A percentile compares a stretch with the other conserved stretches of the same genome.
Evolutionary conservation across 129 eudicot species (phyloP).

Genomic region (Tagetes patula): DNA sequence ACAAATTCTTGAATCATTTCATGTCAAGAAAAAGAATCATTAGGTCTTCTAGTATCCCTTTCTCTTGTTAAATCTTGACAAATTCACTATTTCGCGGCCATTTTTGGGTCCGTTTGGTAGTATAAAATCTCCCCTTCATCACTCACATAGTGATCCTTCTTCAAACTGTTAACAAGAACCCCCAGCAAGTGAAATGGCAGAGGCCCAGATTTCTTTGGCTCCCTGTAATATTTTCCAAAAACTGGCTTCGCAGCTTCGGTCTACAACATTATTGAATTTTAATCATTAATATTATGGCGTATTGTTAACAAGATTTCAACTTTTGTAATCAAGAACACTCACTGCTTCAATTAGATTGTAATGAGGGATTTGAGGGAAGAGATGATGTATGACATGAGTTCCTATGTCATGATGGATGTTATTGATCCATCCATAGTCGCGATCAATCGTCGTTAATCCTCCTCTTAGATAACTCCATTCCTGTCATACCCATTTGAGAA

Average conservation of each 20-base stretch:
- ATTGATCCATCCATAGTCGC: constrained; percentile 96
- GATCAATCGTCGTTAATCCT: constrained; percentile 90
- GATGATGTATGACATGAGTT: constrained; percentile 94
- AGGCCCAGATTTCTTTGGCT: constrained; percentile 76
- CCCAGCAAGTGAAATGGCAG: constrained; percentile 72
- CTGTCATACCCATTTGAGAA: constrained; percentile 35
- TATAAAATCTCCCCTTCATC: constrained; percentile 81
- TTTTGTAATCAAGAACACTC: constrained; percentile 12
- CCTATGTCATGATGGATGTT: constrained; percentile 98
- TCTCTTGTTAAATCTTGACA: constrained; percentile 23
- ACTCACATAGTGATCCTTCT: constrained; percentile 82
- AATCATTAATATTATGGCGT: constrained; percentile 14
- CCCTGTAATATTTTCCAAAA: constrained; percentile 70
- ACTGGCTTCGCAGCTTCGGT: constrained; percentile 85
- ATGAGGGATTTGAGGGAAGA: constrained; percentile 99
- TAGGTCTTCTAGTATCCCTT: constrained; percentile 33
- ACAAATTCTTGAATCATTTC: constrained; percentile 25
- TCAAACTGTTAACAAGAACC: constrained; percentile 58
- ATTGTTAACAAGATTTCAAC: not conserved
- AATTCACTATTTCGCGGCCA: constrained; percentile 23
- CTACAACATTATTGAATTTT: constrained; percentile 30
- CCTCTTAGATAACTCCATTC: constrained; percentile 99
- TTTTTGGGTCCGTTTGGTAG: constrained; percentile 63
- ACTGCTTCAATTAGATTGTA: constrained; percentile 90
- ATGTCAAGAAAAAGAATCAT: constrained; percentile 42